Evolutionary conservation across 2,329 filamentous ascomycete genomes (phyloP).

Genomic region (Fusarium camptoceras): DNA sequence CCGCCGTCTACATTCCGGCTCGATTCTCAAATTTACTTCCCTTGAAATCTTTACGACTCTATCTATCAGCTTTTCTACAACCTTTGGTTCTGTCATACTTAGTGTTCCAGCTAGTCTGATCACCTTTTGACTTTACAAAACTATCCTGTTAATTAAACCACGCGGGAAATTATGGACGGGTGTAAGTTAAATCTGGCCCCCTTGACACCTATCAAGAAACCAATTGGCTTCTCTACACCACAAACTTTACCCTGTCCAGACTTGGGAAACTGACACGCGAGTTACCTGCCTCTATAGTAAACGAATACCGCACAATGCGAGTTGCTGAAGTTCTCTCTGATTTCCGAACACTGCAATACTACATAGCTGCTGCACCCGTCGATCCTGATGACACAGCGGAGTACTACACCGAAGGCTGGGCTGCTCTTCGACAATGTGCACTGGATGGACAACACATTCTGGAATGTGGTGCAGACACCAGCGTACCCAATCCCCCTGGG

Average conservation of each 20-base stretch:
- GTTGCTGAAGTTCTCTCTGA: slow-evolving; percentile 72
- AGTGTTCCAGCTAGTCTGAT: slow-evolving; percentile 4
- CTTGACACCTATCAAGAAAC: slow-evolving; percentile 12
- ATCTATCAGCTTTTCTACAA: neutral
- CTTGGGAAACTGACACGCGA: slow-evolving; percentile 38
- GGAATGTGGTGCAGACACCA: slow-evolving; percentile 72
- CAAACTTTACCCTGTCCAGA: neutral
- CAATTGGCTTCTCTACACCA: slow-evolving; percentile 12
- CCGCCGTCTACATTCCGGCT: slow-evolving; percentile 18
- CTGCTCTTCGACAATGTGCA: slow-evolving; percentile 70
- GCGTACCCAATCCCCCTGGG: slow-evolving; percentile 64
- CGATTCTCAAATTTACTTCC: slow-evolving; percentile 3
- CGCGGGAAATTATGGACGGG: slow-evolving; percentile 41
- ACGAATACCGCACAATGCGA: slow-evolving; percentile 68
- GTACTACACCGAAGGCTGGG: slow-evolving; percentile 73
- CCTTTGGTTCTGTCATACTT: slow-evolving; percentile 2
- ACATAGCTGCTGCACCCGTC: slow-evolving; percentile 68
- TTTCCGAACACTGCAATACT: slow-evolving; percentile 71
- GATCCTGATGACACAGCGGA: slow-evolving; percentile 68
- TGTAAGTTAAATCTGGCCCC: slow-evolving; percentile 39
- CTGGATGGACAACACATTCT: slow-evolving; percentile 73
- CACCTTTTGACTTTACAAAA: slow-evolving; percentile 11
- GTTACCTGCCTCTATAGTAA: slow-evolving; percentile 58
- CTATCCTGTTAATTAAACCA: slow-evolving; percentile 9
- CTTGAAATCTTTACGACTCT: slow-evolving; percentile 14